Evolutionary conservation across 306 rosid species (phyloP).

Genomic region (Elaeagnus macrophylla): DNA sequence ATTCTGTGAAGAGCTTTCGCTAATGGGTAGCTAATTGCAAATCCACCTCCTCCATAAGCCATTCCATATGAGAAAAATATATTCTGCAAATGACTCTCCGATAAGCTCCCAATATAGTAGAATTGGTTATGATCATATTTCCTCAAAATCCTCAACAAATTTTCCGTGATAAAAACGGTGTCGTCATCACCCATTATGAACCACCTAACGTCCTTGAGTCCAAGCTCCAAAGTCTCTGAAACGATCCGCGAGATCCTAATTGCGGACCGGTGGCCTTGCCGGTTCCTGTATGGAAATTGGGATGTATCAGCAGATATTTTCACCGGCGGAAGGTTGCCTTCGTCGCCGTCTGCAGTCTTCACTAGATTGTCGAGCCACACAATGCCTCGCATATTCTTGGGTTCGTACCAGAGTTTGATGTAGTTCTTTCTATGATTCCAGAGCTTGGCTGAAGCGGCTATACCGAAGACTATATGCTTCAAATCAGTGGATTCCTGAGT

Average conservation of each 20-base stretch:
- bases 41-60: slow-evolving; percentile 99
- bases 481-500: slow-evolving; percentile 32
- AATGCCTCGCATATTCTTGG: slow-evolving; percentile 55
- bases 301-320: slow-evolving; percentile 69
- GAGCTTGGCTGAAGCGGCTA: slow-evolving; percentile 81
- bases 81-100: slow-evolving; percentile 92
- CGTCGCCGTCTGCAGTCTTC: slow-evolving; percentile 17
- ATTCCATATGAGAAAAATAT: slow-evolving; percentile 83
- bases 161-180: slow-evolving; percentile 80
- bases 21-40: slow-evolving; percentile 72
- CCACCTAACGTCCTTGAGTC: slow-evolving; percentile 64
- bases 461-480: slow-evolving; percentile 71
- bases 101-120: slow-evolving; percentile 81
- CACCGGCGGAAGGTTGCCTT: slow-evolving; percentile 40
- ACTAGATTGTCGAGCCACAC: slow-evolving; percentile 74
- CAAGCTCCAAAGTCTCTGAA: slow-evolving; percentile 68
- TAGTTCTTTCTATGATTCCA: slow-evolving; percentile 73
- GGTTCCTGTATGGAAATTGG: slow-evolving; percentile 45
- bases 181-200: slow-evolving; percentile 98
- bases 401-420: slow-evolving; percentile 81
- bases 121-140: slow-evolving; percentile 69
- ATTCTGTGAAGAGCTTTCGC: slow-evolving; percentile 56
- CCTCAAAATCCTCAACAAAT: slow-evolving; percentile 48
- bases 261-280: slow-evolving; percentile 89
- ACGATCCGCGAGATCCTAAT: slow-evolving; percentile 87